These are phyloP conservation scores for Oxalis stricta DNA, from an alignment of 441 rosid genomes.

Conservation along the genomic window DNA sequence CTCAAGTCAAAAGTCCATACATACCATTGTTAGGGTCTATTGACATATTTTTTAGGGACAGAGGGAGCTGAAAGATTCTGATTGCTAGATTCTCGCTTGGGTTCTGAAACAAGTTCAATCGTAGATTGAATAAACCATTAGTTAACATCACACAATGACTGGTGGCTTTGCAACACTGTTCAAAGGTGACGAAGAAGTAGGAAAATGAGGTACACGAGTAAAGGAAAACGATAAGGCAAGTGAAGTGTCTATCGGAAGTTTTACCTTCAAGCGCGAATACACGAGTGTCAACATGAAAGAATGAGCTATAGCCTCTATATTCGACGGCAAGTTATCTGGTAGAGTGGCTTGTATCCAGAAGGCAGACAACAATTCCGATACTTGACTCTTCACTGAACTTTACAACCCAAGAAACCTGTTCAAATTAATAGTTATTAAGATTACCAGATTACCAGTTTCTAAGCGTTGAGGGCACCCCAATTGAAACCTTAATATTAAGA, in stretches of 20 bases:
- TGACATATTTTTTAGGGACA: conserved; percentile 48
- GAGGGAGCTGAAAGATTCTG: conserved; percentile 75
- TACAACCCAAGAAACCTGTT: conserved; percentile 62
- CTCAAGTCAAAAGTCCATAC: no score
- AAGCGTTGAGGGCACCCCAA: no score
- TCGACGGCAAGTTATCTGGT: conserved; percentile 74
- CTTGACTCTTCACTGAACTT: conserved; percentile 87
- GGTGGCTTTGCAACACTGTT: no score
- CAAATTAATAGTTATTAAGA: conserved; percentile 12
- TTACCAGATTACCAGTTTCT: not conserved
- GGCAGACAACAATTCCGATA: conserved; percentile 70
- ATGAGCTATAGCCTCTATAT: conserved; percentile 85
- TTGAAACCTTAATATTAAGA: no score
- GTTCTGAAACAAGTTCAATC: conserved; percentile 54
- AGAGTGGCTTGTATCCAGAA: conserved; percentile 80
- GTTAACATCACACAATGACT: not conserved
- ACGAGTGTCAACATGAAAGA: conserved; percentile 54
- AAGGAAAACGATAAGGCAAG: not conserved
- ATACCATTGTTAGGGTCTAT: conserved; percentile 55
- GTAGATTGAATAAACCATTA: not conserved
- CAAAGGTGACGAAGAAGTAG: not conserved
- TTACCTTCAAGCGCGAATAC: conserved; percentile 72
- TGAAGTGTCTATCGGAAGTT: not conserved
- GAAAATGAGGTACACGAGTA: not conserved
- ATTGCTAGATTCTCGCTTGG: conserved; percentile 41